Evolutionary conservation across 2,329 filamentous ascomycete genomes (phyloP), one percentile per base, ranked within the genome.

Genomic region (Aspergillus jensenii): DNA sequence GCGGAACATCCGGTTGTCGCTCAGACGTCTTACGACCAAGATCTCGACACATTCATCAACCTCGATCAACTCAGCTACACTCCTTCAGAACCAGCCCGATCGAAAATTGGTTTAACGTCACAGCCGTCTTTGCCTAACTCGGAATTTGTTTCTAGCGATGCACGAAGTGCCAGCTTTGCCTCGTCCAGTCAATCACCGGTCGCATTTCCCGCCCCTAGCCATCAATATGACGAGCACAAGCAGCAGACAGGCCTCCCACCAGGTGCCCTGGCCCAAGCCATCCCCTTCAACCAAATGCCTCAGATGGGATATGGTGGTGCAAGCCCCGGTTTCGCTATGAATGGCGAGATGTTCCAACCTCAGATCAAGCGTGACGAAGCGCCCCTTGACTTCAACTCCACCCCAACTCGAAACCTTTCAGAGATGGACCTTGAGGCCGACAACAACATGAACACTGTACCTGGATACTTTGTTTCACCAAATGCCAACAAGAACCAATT

Each of bases 201-300:
- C 63, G 78, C 82, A 19, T 85, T 93, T 70, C 87, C 86, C 48
- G 90, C 87, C 37, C 93, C 95, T 8, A 96, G 91, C 75, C 93
- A 97, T 79, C 91, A 96, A 77, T 98, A 98, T 81, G 90, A 92
- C 69, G 87, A 91, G 71, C 96, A 97, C 80, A 90, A 91, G 79
- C 95, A 99, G 74, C 93, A 97, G 80, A 97, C 95, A 3, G 92
- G 93, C 62, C 87, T 97, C 31, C 91, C 95, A 0, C 88, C 91
- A 1, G 92, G 92, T 61, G 93, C 91, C 52, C 81, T 95, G 62
- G 87, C 89, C 43, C 90, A 86, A 75, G 90, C 93, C 12, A 84
- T 95, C 71, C 89, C 90, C 37, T 84, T 95, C 67, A 92, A 90
- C 74, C 83, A 89, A 70, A 78, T 76, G 62, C 82, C 65, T 47